Evolutionary conservation across 2,329 filamentous ascomycete genomes (phyloP).

Genomic region (Xylariaceae sp.): DNA sequence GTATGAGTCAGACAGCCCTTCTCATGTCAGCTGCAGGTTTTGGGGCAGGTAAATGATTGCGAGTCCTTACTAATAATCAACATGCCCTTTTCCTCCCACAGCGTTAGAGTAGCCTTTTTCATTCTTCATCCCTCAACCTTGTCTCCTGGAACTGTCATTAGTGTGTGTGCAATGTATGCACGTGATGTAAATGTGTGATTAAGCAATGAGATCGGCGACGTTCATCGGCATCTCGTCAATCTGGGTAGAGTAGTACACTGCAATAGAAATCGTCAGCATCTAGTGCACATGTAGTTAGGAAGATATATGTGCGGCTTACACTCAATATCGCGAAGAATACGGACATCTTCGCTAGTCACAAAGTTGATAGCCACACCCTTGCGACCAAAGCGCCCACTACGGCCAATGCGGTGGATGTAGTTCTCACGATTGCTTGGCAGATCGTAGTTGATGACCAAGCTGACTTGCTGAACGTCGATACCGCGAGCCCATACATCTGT

Average conservation of each 20-base stretch:
- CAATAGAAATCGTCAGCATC: conserved; percentile 1
- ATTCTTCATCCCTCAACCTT: neutral
- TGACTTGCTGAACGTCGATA: conserved; percentile 98
- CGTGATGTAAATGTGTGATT: conserved; percentile 20
- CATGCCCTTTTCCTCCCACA: conserved; percentile 34
- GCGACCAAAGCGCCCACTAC: conserved; percentile 90
- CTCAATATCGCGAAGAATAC: conserved; percentile 96
- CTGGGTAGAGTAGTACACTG: conserved; percentile 92
- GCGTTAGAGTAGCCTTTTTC: conserved; percentile 4
- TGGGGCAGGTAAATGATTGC: too few relatives aligned
- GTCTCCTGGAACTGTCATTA: conserved; percentile 5
- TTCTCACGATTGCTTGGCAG: conserved; percentile 98
- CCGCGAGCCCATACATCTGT: conserved; percentile 98
- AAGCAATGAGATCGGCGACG: conserved; percentile 62
- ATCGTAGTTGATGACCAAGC: conserved; percentile 98
- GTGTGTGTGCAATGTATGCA: neutral
- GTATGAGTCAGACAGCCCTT: too few relatives aligned
- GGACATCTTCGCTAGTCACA: conserved; percentile 95
- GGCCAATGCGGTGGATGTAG: conserved; percentile 97
- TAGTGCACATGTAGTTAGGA: neutral
- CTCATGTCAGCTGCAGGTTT: too few relatives aligned
- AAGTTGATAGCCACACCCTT: conserved; percentile 99
- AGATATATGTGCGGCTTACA: conserved; percentile 50
- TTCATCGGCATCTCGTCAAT: conserved; percentile 99
- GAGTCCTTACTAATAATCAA: conserved; percentile 26